Percentiles rank a stretch among this genome's conserved stretches.
Evolutionary conservation across 257 asterid genomes (phyloP).

Genomic region (Nicotiana benthamiana): DNA sequence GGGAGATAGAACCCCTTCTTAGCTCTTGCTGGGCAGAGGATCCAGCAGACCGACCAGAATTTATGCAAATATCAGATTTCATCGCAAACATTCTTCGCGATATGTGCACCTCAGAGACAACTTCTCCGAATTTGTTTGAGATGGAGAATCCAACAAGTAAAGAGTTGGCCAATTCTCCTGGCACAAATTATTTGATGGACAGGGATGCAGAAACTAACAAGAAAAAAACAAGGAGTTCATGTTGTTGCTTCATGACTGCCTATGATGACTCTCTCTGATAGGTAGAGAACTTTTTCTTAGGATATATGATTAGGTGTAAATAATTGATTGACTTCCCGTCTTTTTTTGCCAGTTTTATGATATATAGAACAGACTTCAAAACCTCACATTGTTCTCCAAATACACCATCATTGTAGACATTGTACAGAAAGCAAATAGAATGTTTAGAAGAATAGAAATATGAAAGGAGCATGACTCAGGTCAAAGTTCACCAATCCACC

Average conservation of each 20-base stretch:
- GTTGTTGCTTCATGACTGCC: constrained; percentile 22
- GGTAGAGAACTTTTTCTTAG: background rate
- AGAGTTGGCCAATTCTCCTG: constrained; percentile 19
- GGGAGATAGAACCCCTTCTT: constrained; percentile 33
- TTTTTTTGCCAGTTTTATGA: background rate
- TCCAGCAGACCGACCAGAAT: constrained; percentile 55
- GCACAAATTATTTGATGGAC: constrained; percentile 25
- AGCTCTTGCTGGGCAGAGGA: constrained; percentile 55
- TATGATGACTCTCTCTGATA: constrained; percentile 9
- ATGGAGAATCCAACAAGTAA: constrained; percentile 16
- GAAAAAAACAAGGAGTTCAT: constrained; percentile 12
- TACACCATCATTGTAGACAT: background rate
- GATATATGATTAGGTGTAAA: constrained; percentile 1
- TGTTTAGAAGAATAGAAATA: background rate
- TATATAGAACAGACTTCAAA: background rate
- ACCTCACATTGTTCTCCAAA: background rate
- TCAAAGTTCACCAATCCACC: background rate
- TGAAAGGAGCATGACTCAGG: background rate
- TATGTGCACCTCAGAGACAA: constrained; percentile 10
- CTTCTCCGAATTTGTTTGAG: constrained; percentile 5
- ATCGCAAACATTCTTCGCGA: constrained; percentile 24
- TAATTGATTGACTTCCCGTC: background rate
- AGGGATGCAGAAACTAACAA: constrained; percentile 11
- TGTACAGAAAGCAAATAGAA: background rate
- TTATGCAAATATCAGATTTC: constrained; percentile 33